These are phyloP conservation scores for Phytophthora parvispora DNA, from an alignment of 352 stramenopile species.

Conservation along the genomic window DNA sequence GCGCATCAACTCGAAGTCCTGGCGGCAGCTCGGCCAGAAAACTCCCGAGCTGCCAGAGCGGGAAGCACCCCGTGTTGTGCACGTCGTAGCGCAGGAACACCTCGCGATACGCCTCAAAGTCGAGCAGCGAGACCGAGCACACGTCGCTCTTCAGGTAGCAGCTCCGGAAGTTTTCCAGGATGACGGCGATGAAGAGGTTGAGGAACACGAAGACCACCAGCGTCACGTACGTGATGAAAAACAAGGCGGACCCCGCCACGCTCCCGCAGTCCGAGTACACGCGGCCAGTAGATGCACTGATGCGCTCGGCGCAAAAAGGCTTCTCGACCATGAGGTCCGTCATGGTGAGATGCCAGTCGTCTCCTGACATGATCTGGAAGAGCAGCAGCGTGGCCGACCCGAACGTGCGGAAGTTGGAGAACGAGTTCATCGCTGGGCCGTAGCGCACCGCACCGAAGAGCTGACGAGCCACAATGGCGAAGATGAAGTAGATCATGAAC, in stretches of 20 bases:
- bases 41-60: conserved; percentile 70
- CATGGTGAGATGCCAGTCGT: conserved; percentile 88
- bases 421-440: conserved; percentile 67
- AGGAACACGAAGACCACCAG: conserved; percentile 87
- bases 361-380: conserved; percentile 87
- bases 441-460: conserved; percentile 77
- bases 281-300: conserved; percentile 36
- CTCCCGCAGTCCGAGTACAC: conserved; percentile 76
- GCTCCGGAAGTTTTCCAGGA: conserved; percentile 85
- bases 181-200: conserved; percentile 87
- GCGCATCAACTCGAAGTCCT: conserved; percentile 55
- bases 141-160: conserved; percentile 86
- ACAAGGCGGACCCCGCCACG: conserved; percentile 48
- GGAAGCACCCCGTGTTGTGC: conserved; percentile 60
- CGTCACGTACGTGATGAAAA: conserved; percentile 81
- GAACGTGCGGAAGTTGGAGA: conserved; percentile 83
- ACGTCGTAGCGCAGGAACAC: conserved; percentile 77
- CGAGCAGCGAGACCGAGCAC: conserved; percentile 76
- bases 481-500: conserved; percentile 89
- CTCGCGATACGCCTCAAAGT: conserved; percentile 81
- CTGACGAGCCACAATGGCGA: conserved; percentile 76
- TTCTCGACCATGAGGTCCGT: conserved; percentile 77
- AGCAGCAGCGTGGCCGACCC: conserved; percentile 69
- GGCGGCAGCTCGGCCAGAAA: conserved; percentile 71
- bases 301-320: conserved; percentile 67